A percentile compares a stretch with the other conserved stretches of the same genome.
Evolutionary conservation across 306 rosid genomes (phyloP).

Genomic region (Glycine tomentella): DNA sequence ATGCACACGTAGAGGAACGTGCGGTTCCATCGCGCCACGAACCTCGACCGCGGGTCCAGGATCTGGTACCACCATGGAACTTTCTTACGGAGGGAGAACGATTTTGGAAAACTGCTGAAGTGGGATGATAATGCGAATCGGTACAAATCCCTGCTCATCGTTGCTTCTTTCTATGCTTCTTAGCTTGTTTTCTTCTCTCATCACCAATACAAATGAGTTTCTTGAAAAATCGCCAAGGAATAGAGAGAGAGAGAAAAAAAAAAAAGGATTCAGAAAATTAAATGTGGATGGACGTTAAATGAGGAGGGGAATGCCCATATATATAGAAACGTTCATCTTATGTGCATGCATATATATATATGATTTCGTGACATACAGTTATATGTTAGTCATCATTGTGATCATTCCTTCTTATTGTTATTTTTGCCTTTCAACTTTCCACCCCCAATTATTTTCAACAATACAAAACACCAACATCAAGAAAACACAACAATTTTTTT

Average conservation of each 20-base stretch:
- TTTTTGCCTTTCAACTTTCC: too few species aligned
- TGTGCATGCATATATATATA: too few species aligned
- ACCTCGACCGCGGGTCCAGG: constrained; percentile 65
- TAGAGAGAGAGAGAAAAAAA: background rate
- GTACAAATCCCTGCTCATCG: constrained; percentile 25
- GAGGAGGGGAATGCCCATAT: constrained; percentile 32
- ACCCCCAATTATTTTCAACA: too few species aligned
- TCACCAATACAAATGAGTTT: too few species aligned
- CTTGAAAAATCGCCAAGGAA: too few species aligned
- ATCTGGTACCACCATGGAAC: constrained; percentile 85
- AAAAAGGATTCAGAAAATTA: background rate
- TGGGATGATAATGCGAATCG: constrained; percentile 44
- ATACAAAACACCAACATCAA: too few species aligned
- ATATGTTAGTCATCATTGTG: too few species aligned
- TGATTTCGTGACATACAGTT: too few species aligned
- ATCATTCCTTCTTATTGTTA: too few species aligned
- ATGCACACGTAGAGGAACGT: constrained; percentile 64
- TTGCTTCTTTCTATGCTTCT: background rate
- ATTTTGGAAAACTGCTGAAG: constrained; percentile 50
- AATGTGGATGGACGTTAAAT: constrained; percentile 3
- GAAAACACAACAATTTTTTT: too few species aligned
- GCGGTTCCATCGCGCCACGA: constrained; percentile 68
- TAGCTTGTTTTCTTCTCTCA: background rate
- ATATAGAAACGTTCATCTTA: background rate
- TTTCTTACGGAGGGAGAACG: constrained; percentile 60